Percentiles rank a stretch among this genome's conserved stretches.
phyloP scores from a whole-genome alignment of 305 asterid species.

The Plantago rigida region DNA sequence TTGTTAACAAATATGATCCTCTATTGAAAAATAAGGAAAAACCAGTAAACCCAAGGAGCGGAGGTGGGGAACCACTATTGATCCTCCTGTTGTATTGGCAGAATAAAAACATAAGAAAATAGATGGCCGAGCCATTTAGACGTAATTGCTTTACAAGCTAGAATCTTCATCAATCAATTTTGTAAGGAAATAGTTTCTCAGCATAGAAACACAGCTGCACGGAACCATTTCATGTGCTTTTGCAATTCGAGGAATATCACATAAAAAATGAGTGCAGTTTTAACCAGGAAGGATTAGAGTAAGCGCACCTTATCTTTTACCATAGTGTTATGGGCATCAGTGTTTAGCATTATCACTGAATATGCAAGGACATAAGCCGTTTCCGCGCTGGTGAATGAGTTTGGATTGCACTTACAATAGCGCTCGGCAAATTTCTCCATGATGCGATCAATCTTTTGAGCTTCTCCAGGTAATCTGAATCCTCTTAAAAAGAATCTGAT shows the following conservation, averaged over 20 bases:
- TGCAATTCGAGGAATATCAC: constrained; percentile 8
- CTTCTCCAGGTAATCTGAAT: constrained; percentile 96
- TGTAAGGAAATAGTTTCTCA: background rate
- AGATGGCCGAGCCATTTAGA: background rate
- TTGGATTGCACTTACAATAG: constrained; percentile 88
- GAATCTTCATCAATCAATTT: background rate
- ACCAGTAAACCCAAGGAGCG: too few species aligned
- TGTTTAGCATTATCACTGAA: constrained; percentile 96
- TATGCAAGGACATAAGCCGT: constrained; percentile 97
- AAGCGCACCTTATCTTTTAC: constrained; percentile 89
- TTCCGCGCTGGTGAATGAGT: constrained; percentile 87
- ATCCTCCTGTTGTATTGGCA: too few species aligned
- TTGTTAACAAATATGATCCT: too few species aligned
- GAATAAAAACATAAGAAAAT: too few species aligned
- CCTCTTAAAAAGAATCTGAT: constrained; percentile 89
- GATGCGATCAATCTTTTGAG: constrained; percentile 93
- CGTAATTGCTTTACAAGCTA: background rate
- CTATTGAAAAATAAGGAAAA: too few species aligned
- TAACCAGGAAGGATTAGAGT: constrained; percentile 15
- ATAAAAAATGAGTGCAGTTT: constrained; percentile 15
- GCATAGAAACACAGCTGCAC: background rate
- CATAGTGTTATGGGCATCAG: constrained; percentile 97
- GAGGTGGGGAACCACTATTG: too few species aligned
- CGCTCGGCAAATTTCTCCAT: constrained; percentile 99
- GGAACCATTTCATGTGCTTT: background rate